Evolutionary conservation across 2,329 filamentous ascomycete genomes (phyloP).

Genomic region (Fusarium continuum): DNA sequence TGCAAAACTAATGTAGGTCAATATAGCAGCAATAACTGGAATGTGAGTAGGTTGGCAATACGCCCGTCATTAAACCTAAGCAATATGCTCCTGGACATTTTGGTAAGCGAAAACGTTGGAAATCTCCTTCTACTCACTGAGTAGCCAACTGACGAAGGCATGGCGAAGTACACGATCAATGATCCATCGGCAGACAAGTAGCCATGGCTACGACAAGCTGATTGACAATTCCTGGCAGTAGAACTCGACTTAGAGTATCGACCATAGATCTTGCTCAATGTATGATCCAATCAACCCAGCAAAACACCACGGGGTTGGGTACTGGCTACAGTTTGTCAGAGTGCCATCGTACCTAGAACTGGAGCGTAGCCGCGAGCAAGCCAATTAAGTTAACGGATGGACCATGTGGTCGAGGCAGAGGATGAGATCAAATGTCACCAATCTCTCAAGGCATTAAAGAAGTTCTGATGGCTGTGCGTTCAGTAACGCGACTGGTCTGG

Average conservation of each 20-base stretch:
- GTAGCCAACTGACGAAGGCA: no score
- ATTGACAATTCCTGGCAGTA: not conserved
- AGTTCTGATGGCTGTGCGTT: conserved; percentile 12
- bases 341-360: not conserved
- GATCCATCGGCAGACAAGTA: no score
- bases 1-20: no score
- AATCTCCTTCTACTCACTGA: no score
- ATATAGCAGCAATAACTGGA: no score
- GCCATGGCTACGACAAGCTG: not conserved
- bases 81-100: no score
- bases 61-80: no score
- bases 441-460: not conserved
- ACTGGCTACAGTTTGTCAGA: not conserved
- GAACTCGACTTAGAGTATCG: not conserved
- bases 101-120: no score
- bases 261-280: not conserved
- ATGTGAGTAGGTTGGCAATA: no score
- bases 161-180: no score
- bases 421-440: conserved; percentile 21
- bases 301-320: not conserved
- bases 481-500: conserved; percentile 16
- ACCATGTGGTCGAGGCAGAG: conserved; percentile 42
- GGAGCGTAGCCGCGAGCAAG: conserved; percentile 2
- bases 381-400: conserved; percentile 35
- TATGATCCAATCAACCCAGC: not conserved